Base-by-base conservation (phyloP, 2,329 filamentous ascomycete species). In the Calonectria montana region DNA sequence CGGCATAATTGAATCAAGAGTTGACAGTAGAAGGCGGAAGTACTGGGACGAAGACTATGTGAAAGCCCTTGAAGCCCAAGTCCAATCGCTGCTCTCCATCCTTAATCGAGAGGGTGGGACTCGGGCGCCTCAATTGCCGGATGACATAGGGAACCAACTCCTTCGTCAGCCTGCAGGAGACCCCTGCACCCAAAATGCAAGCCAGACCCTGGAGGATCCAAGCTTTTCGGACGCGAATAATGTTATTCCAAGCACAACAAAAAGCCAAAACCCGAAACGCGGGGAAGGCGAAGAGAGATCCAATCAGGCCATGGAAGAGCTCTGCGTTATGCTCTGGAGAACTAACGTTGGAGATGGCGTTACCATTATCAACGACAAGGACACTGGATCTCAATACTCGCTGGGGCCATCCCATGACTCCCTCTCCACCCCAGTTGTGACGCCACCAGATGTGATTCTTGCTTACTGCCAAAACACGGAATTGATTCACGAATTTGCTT, bases 41-140 rank as follows among this genome's bases (percentile, higher is more conserved):
- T 66, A 66, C n/a, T 66, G 64, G 48, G 48, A 66, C 4, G 64
- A 66, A 57, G 64, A 66, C 13, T 57, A 57, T 16, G 64, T 66
- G 6, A 66, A 53, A 21, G 63, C 47, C 25, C 48, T 66, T 9
- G 64, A 66, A 25, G 48, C 64, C 0, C 48, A 66, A 15, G 64
- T 66, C 15, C 48, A 66, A 43, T 66, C 48, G 16, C 63, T 66
- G 23, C 37, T 57, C 12, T 66, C 64, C n/a, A 66, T 66, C 25
- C 50, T 66, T 5, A 29, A 66, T 10, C 37, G 35, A n/a, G 37
- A 45, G 27, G 21, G 12, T 16, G 53, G 53, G 16, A 10, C 53
- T 15, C 39, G 31, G 31, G 53, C 53, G 25, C 31, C 35, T 27
- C 23, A 25, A 18, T 8, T 59, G 53, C 31, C 53, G 9, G 35